Evolutionary conservation across 2,329 filamentous ascomycete species (phyloP), one percentile per base, ranked within the genome.

Genomic region (Botrytis hyacinthi): DNA sequence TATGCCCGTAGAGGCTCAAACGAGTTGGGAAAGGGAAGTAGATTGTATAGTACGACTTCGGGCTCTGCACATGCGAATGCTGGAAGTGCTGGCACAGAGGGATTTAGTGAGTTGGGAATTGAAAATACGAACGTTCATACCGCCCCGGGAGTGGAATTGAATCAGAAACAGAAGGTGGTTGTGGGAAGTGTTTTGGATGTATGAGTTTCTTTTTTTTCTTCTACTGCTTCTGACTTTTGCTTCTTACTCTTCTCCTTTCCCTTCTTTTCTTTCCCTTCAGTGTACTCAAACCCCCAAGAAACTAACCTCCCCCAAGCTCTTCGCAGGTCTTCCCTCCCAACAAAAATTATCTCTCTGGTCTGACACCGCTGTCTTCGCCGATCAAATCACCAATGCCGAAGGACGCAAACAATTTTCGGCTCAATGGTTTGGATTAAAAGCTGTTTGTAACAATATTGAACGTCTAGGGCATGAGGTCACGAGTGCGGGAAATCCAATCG

Each of bases 321-420:
- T 91, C 79, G 86, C 87, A 48, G 89, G 89, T 63, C 84, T 86
- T 29, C 88, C 89, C 0, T 87, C 87, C 2, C 84, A 90, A 4
- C 84, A 85, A 59, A 90, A 91, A 79, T 84, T 91, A 63, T 82
- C 84, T 22, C 84, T 91, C 37, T 91, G 89, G 89, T 83, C 83
- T 18, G 87, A 87, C 73, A 84, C 87, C 54, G 89, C 85, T 12
- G 85, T 83, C 0, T 91, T 91, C 80, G 80, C 84, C 44, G 89
- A 91, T 78, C 87, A 87, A 7, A 81, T 91, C 63, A 89, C 88
- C 60, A 84, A 87, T 51, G 87, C 89, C 2, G 79, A 82, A 35
- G 89, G 89, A 14, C 85, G 86, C 72, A 84, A 86, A 75, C 84
- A 87, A 73, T 86, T 80, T 76, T 81, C 83, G 26, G 83, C 84